A percentile compares a stretch with the other conserved stretches of the same genome.
phyloP scores from a whole-genome alignment of 2,329 filamentous ascomycete species.

The Myotisia sp. region DNA sequence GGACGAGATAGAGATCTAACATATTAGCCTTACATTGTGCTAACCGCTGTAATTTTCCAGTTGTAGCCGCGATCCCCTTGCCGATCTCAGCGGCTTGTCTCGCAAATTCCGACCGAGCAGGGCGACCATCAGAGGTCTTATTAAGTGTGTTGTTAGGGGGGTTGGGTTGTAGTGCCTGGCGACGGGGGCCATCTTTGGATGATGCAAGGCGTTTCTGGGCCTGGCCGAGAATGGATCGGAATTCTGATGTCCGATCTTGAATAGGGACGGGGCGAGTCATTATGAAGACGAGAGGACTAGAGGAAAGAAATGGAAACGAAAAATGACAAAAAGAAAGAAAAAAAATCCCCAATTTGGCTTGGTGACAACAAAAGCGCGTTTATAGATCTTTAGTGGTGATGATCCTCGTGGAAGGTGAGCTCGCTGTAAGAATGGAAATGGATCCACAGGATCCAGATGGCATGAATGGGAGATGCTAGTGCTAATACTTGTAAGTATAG shows the following conservation, averaged over 20 bases:
- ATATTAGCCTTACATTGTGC: constrained; percentile 62
- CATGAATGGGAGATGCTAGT: too few species aligned
- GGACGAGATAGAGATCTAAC: not conserved
- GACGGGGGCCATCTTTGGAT: constrained; percentile 62
- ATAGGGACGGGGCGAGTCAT: constrained; percentile 53
- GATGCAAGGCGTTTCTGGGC: constrained; percentile 66
- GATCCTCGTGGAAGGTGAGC: too few species aligned
- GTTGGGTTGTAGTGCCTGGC: constrained; percentile 64
- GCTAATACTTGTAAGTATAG: too few species aligned
- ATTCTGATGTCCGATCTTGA: constrained; percentile 93
- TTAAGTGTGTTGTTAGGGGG: constrained; percentile 36
- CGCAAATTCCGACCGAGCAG: constrained; percentile 76
- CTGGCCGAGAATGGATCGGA: constrained; percentile 76
- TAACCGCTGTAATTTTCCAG: constrained; percentile 87
- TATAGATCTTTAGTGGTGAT: too few species aligned
- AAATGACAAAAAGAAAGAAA: too few species aligned
- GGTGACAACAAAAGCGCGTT: too few species aligned
- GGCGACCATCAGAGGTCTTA: constrained; percentile 19
- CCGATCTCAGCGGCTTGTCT: constrained; percentile 83
- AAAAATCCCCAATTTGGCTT: too few species aligned
- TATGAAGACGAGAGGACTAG: too few species aligned
- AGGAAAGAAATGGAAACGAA: too few species aligned
- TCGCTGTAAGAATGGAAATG: too few species aligned
- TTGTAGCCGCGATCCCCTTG: constrained; percentile 76
- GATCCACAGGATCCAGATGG: too few species aligned